phyloP scores from a whole-genome alignment of 2,329 filamentous ascomycete species.

The Talaromyces sp. region DNA sequence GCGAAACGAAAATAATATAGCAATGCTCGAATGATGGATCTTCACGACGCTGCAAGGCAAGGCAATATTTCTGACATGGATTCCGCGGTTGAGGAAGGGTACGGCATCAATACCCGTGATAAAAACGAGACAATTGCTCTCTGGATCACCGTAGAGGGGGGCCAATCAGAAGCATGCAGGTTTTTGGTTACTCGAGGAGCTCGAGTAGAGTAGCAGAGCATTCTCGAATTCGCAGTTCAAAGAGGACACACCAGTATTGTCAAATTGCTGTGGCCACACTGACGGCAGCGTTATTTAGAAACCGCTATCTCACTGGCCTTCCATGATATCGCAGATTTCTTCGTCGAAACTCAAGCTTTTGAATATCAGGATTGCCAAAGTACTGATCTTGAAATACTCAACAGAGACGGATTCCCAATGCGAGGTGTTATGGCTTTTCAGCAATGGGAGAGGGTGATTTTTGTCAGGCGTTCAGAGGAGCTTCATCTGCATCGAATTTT shows the following conservation, averaged over 20 bases:
- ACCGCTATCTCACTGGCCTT: conserved; percentile 11
- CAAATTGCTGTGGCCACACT: conserved; percentile 11
- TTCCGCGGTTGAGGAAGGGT: conserved; percentile 7
- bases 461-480: conserved; percentile 6
- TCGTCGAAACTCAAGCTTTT: conserved; percentile 7
- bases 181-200: conserved; percentile 9
- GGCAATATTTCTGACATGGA: conserved; percentile 7
- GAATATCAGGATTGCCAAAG: conserved; percentile 2
- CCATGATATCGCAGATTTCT: conserved; percentile 15
- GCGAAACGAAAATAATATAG: too few species aligned
- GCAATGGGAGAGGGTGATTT: conserved; percentile 14
- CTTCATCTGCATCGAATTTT: conserved; percentile 9
- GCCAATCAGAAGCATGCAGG: conserved; percentile 7
- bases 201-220: neutral
- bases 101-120: conserved; percentile 4
- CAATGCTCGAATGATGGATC: conserved; percentile 11
- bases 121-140: conserved; percentile 4
- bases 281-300: conserved; percentile 9
- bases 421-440: conserved; percentile 5
- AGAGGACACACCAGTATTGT: conserved; percentile 7
- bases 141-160: conserved; percentile 6
- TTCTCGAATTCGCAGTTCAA: conserved; percentile 10
- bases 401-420: conserved; percentile 3
- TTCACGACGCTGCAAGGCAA: conserved; percentile 7
- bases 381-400: conserved; percentile 3